A percentile compares a stretch with the other conserved stretches of the same genome.
phyloP scores from a whole-genome alignment of 106 monocot genomes.

The Dioscorea alata region DNA sequence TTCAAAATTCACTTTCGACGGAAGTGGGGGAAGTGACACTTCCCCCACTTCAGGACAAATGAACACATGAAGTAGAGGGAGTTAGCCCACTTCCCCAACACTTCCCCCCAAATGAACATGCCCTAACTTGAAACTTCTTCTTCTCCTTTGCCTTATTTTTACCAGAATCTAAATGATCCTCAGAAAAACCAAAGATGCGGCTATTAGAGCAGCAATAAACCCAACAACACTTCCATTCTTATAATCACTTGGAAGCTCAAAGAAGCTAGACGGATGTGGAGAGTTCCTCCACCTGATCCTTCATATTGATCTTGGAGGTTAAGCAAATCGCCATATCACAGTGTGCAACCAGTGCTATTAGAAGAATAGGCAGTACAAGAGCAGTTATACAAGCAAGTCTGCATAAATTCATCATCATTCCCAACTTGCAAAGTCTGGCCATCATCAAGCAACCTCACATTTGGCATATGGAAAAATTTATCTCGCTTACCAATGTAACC shows the following conservation, averaged over 20 bases:
- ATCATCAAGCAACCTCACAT: slow-evolving; percentile 6
- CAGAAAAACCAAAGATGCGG: not conserved
- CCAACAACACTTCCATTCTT: not conserved
- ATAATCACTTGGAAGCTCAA: not conserved
- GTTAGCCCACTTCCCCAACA: no score
- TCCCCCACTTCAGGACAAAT: no score
- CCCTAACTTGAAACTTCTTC: not conserved
- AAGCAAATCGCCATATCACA: not conserved
- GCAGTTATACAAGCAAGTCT: slow-evolving; percentile 10
- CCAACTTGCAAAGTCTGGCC: not conserved
- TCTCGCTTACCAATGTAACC: not conserved
- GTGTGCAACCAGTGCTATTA: not conserved
- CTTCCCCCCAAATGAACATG: no score
- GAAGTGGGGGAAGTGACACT: no score
- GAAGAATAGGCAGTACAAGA: slow-evolving; percentile 18
- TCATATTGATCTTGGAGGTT: slow-evolving; percentile 5
- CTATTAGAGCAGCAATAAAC: not conserved
- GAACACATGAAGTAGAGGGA: no score
- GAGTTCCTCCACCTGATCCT: not conserved
- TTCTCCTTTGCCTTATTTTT: not conserved
- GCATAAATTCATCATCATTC: not conserved
- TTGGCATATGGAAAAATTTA: slow-evolving; percentile 7
- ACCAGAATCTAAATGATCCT: no score
- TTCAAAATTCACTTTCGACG: no score
- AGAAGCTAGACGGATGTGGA: not conserved